Percentiles rank a stretch among this genome's conserved stretches.
These are phyloP conservation scores for Allium cepa DNA, from an alignment of 106 monocot genomes.

Conservation along the genomic window DNA sequence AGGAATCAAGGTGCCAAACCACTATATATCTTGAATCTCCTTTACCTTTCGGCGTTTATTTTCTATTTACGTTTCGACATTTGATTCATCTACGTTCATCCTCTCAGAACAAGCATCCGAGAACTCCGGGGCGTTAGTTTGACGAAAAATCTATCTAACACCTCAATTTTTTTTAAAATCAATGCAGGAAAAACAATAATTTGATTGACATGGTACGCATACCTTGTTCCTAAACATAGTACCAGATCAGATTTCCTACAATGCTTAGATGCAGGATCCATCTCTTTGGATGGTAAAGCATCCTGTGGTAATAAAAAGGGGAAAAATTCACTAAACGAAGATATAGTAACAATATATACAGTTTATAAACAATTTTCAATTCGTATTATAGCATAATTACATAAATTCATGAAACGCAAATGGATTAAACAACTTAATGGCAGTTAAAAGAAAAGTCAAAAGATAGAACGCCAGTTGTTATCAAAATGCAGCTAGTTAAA, in stretches of 20 bases:
- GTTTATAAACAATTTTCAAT: neutral
- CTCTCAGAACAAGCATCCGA: too few relatives aligned
- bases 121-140: too few relatives aligned
- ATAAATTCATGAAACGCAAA: neutral
- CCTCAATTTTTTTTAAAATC: too few relatives aligned
- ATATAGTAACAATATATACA: neutral
- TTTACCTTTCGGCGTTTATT: too few relatives aligned
- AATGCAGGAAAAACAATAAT: too few relatives aligned
- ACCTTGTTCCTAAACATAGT: conserved; percentile 96
- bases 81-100: too few relatives aligned
- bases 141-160: too few relatives aligned
- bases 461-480: too few relatives aligned
- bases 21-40: too few relatives aligned
- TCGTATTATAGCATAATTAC: neutral
- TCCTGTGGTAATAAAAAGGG: conserved; percentile 43
- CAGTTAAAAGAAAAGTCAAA: neutral
- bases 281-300: conserved; percentile 88
- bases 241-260: conserved; percentile 83
- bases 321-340: neutral
- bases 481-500: too few relatives aligned
- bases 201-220: conserved; percentile 9
- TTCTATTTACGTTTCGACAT: too few relatives aligned
- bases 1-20: too few relatives aligned
- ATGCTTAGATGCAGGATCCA: conserved; percentile 84
- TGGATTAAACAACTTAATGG: neutral